Evolutionary conservation across 805 yeast species (phyloP).

Genomic region (Naumovozyma baii): DNA sequence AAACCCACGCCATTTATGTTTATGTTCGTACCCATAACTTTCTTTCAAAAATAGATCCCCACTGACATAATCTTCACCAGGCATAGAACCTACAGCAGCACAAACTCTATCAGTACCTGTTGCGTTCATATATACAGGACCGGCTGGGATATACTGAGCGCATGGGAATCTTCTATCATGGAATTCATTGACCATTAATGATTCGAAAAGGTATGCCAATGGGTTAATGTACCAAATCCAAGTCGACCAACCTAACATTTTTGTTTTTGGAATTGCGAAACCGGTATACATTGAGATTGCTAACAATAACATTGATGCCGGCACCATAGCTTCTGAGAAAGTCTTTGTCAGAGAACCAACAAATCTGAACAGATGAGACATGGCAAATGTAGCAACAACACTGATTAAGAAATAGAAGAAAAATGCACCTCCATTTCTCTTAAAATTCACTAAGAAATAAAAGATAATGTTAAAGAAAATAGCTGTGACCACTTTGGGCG

Average conservation of each 20-base stretch:
- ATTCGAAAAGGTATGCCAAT: slow-evolving; percentile 47
- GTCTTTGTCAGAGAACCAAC: slow-evolving; percentile 42
- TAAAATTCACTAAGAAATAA: slow-evolving; percentile 46
- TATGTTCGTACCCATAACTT: slow-evolving; percentile 36
- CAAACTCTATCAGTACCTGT: slow-evolving; percentile 39
- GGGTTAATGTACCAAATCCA: slow-evolving; percentile 59
- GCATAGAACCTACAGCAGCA: slow-evolving; percentile 44
- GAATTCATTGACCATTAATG: slow-evolving; percentile 51
- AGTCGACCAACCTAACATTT: slow-evolving; percentile 54
- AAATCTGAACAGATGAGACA: slow-evolving; percentile 48
- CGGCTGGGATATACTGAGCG: slow-evolving; percentile 40
- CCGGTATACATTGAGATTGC: slow-evolving; percentile 46
- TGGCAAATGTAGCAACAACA: slow-evolving; percentile 36
- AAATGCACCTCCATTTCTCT: slow-evolving; percentile 43
- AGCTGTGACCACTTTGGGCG: slow-evolving; percentile 38
- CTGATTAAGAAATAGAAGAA: slow-evolving; percentile 42
- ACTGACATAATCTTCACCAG: slow-evolving; percentile 40
- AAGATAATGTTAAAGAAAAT: slow-evolving; percentile 40
- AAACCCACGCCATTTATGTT: slow-evolving; percentile 53
- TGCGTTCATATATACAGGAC: slow-evolving; percentile 34
- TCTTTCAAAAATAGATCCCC: slow-evolving; percentile 43
- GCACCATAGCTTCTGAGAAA: slow-evolving; percentile 48
- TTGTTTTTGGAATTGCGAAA: slow-evolving; percentile 46
- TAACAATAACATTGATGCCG: slow-evolving; percentile 42
- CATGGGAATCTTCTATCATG: slow-evolving; percentile 39